Evolutionary conservation across 2,329 filamentous ascomycete species (phyloP), one percentile per base, ranked within the genome.

Genomic region (Raffaelea deltoideospora): DNA sequence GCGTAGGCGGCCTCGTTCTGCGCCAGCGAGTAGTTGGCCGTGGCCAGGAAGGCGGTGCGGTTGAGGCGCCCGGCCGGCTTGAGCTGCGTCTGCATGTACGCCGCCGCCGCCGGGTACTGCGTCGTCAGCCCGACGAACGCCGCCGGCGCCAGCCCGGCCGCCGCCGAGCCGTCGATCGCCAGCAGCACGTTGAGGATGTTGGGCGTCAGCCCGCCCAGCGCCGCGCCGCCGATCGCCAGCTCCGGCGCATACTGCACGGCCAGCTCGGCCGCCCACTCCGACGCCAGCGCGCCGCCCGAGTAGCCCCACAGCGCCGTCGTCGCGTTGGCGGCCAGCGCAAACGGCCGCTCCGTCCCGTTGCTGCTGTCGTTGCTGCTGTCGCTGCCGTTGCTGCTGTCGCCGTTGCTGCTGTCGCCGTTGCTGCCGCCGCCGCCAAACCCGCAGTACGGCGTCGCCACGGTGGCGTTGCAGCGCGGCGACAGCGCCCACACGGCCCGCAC

Each of bases 261-360:
- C 33, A 69, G 44, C 43, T 68, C 62, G n/a, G 60, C 56, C 1
- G 65, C 65, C 58, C 59, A 68, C 35, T 61, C 63, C n/a, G 52
- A 59, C 2, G 64, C 63, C 27, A 69, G 43, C 11, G 58, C 56
- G n/a, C 66, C 67, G 6, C 67, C 66, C 5, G 61, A 67, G 47
- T 69, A 70, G 5, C 67, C 67, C 65, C 66, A 72, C 37, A 71
- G 49, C 3, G 60, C 56, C 30, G 61, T 48, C 4, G 43, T 51
- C 0, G 60, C 51, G 13, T 51, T 46, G 6, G 42, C 29, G 10
- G 47, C 43, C 36, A 64, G 46, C n/a, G 14, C 7, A 7, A 30
- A 8, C n/a, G 15, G 28, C n/a, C 28, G 28, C 15, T 15, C 11
- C 10, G 7, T 28, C 10, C n/a, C n/a, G n/a, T n/a, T n/a, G n/a